Base-by-base conservation (phyloP, 176 grass and related monocot species). In the Panicum miliaceum region DNA sequence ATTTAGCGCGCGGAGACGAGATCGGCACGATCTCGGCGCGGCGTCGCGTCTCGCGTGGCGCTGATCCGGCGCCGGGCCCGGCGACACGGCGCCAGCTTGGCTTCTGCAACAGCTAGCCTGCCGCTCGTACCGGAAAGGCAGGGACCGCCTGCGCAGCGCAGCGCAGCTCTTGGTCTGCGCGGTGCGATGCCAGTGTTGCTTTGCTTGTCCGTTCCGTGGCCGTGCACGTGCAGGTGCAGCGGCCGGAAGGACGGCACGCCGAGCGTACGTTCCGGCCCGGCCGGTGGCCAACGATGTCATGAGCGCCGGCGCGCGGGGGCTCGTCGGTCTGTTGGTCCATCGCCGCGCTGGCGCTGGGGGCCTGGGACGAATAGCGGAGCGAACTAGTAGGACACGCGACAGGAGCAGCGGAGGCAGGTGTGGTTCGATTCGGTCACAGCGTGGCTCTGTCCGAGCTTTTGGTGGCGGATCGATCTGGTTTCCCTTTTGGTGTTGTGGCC, bases 391-490 rank as follows among this genome's bases (percentile, higher is more conserved):
- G 16, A 45, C 84, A 25, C 9, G 8, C 68, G 37, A 23, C 38
- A 29, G 57, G 38, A 18, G 32, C 32, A 5, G 83, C 43, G 4
- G 73, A 37, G 48, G 59, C 86, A 36, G 81, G 87, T 76, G 77
- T 61, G 83, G 0, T 77, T 56, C 77, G 42, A 81, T 85, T 85
- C 77, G 43, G 9, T 37, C 63, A 85, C 71, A 85, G 53, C 78
- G 32, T 6, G 64, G 45, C 78, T 3, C 23, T 89, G 83, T 82
- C 80, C 9, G 5, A 29, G 71, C 83, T 89, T 89, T 77, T 43
- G 77, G 87, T 70, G 70, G 52, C 71, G 51, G 41, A 35, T 54
- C 77, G 42, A 81, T 40, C 77, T 81, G 89, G 40, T 43, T 60
- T 7, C 12, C 36, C 74, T 80, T 32, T 32, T 32, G 29, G 29